Evolutionary conservation across 1,139 yeast species (phyloP).

Genomic region (Geotrichum reessii): DNA sequence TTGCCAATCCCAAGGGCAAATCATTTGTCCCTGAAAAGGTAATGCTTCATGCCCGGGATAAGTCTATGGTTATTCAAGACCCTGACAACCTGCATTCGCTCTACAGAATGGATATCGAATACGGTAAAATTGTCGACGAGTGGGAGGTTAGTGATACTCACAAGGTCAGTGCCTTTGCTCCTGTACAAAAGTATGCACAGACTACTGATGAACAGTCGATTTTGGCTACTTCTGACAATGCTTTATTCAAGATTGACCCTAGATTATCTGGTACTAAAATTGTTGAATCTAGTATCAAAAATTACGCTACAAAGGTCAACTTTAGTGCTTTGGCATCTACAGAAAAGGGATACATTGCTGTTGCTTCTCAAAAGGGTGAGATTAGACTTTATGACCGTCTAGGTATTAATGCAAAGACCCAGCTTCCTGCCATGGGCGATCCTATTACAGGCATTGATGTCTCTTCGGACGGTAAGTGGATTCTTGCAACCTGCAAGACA

Average conservation of each 20-base stretch:
- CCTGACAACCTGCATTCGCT: constrained; percentile 42
- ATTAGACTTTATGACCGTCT: constrained; percentile 64
- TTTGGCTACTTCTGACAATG: constrained; percentile 59
- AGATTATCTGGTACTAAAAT: constrained; percentile 54
- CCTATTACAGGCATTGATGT: constrained; percentile 59
- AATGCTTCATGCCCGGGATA: constrained; percentile 73
- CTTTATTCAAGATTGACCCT: constrained; percentile 73
- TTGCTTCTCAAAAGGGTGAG: constrained; percentile 70
- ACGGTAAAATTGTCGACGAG: constrained; percentile 77
- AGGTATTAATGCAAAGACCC: constrained; percentile 70
- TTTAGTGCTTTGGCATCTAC: constrained; percentile 69
- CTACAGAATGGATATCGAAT: constrained; percentile 70
- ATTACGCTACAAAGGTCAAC: constrained; percentile 49
- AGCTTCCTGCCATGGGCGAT: constrained; percentile 78
- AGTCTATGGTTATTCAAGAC: constrained; percentile 59
- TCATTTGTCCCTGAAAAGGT: constrained; percentile 55
- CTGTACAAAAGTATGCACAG: constrained; percentile 66
- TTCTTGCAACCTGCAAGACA: constrained; percentile 70
- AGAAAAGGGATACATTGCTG: constrained; percentile 65
- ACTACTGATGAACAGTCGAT: constrained; percentile 68
- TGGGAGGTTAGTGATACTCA: constrained; percentile 50
- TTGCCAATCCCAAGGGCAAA: constrained; percentile 52
- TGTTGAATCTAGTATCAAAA: constrained; percentile 50
- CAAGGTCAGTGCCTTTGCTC: constrained; percentile 55
- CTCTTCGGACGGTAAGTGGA: constrained; percentile 76